Evolutionary conservation across 495 filamentous ascomycete genomes (phyloP), one percentile per base, ranked within the genome.

Genomic region (Penicillium samsonianum): DNA sequence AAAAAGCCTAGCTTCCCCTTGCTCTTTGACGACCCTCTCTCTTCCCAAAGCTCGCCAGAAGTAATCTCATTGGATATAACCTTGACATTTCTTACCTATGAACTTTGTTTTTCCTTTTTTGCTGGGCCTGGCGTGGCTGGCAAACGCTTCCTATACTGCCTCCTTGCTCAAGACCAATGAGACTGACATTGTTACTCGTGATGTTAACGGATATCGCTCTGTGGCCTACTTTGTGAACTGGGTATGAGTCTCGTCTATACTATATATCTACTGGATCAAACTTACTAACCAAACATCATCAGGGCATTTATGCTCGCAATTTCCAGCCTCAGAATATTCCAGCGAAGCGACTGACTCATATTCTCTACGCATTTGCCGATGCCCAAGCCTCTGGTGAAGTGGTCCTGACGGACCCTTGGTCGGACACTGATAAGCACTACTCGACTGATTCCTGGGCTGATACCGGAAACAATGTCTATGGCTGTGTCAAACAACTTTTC

Each of bases 201-300:
- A 52, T 41, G 33, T 56, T 10, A 49, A 17, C 55, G 73, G 83
- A 50, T 89, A 84, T 68, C 83, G 82, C 58, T 80, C 86, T 8
- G 88, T 93, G 50, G 89, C 87, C 12, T 96, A 96, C 78, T 96
- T 87, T 61, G 88, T 91, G 53, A 92, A 96, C 74, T 93, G 90
- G 85, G 74, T 75, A 14, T n/a, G n/a, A 48, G 62, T 61, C 20
- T 30, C n/a, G 16, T 1, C n/a, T 28, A 1, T 9, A 11, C 3
- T n/a, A 35, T 17, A 1, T 55, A 16, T 7, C 22, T n/a, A 3
- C 2, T 8, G 12, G 6, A 14, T 49, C 1, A n/a, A 49, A 23
- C 11, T 19, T 14, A 25, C 19, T 43, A 58, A 57, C 17, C 41
- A 46, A 54, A 14, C 1, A n/a, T n/a, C n/a, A 33, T 9, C 74